Evolutionary conservation across 2,329 filamentous ascomycete species (phyloP).

Genomic region (Pseudocercospora macadamiae): DNA sequence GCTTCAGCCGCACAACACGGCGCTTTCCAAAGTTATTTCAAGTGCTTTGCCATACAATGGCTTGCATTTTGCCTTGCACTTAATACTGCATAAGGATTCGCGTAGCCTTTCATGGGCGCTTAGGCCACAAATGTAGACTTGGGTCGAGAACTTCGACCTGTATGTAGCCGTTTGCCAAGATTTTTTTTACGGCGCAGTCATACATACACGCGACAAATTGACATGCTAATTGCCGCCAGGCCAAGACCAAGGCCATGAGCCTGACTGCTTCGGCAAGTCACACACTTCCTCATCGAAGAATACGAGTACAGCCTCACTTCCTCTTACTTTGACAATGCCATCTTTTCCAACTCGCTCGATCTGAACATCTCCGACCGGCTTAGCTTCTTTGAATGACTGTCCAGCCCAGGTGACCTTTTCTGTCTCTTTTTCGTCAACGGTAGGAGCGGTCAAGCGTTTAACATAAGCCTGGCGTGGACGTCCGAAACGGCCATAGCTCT

Average conservation of each 20-base stretch:
- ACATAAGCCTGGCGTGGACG: slow-evolving; percentile 15
- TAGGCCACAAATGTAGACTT: background rate
- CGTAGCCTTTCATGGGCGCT: background rate
- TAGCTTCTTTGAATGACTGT: slow-evolving; percentile 33
- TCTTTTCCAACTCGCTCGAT: slow-evolving; percentile 27
- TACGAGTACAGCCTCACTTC: slow-evolving; percentile 36
- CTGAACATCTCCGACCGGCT: slow-evolving; percentile 20
- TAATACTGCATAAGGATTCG: background rate
- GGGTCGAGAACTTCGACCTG: no score
- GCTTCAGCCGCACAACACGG: background rate
- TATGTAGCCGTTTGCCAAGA: no score
- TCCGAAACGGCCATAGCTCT: slow-evolving; percentile 2
- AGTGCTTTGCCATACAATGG: background rate
- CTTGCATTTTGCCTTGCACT: background rate
- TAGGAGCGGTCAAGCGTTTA: slow-evolving; percentile 35
- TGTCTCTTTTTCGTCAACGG: slow-evolving; percentile 31
- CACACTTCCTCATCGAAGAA: slow-evolving; percentile 28
- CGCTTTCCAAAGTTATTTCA: background rate
- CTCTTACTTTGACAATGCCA: slow-evolving; percentile 28
- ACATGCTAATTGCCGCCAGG: background rate
- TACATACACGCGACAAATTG: background rate
- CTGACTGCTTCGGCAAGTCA: background rate
- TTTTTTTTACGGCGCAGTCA: background rate
- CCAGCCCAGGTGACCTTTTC: slow-evolving; percentile 34
- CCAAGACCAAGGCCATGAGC: background rate